A percentile compares a stretch with the other conserved stretches of the same genome.
Conservation (phyloP, 2,329 filamentous ascomycete genomes). For the Penicillium thymicola region DNA sequence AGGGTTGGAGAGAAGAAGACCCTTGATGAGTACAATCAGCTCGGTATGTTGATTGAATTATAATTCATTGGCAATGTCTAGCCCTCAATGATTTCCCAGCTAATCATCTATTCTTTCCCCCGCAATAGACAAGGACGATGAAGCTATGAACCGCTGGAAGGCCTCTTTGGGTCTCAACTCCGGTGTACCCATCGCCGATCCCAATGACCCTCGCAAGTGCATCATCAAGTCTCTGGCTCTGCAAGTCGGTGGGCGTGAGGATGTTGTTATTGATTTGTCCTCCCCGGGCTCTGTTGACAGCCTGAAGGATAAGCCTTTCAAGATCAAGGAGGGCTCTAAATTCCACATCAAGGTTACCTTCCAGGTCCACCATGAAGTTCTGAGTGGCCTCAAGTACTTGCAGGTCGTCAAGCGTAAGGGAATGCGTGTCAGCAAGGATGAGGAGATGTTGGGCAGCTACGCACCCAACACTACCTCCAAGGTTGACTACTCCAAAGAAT, state of each 20-base stretch:
- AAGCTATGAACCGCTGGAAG: conserved; percentile 97
- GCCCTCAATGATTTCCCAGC: background rate
- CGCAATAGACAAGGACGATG: conserved; percentile 65
- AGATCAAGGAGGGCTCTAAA: conserved; percentile 89
- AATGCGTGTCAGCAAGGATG: conserved; percentile 82
- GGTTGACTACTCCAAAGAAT: conserved; percentile 83
- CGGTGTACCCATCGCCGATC: conserved; percentile 68
- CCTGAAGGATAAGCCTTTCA: conserved; percentile 91
- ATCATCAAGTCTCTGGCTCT: conserved; percentile 90
- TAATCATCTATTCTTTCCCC: conserved; percentile 21
- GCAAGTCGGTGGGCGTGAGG: conserved; percentile 74
- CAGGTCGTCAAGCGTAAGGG: conserved; percentile 90
- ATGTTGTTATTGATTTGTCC: conserved; percentile 86
- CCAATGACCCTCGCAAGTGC: conserved; percentile 81
- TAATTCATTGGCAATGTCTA: background rate
- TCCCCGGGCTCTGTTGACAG: conserved; percentile 67
- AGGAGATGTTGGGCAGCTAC: conserved; percentile 98
- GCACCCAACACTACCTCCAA: conserved; percentile 88
- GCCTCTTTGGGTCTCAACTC: conserved; percentile 81
- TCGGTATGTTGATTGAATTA: conserved; percentile 61
- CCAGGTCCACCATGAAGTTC: conserved; percentile 94
- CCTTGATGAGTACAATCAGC: conserved; percentile 86
- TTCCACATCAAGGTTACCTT: conserved; percentile 95
- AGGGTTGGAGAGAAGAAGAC: conserved; percentile 99
- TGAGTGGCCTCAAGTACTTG: conserved; percentile 92